Percentiles rank a stretch among this genome's conserved stretches.
Evolutionary conservation across 352 stramenopile genomes (phyloP).

Genomic region (Phytophthora uliginosa): DNA sequence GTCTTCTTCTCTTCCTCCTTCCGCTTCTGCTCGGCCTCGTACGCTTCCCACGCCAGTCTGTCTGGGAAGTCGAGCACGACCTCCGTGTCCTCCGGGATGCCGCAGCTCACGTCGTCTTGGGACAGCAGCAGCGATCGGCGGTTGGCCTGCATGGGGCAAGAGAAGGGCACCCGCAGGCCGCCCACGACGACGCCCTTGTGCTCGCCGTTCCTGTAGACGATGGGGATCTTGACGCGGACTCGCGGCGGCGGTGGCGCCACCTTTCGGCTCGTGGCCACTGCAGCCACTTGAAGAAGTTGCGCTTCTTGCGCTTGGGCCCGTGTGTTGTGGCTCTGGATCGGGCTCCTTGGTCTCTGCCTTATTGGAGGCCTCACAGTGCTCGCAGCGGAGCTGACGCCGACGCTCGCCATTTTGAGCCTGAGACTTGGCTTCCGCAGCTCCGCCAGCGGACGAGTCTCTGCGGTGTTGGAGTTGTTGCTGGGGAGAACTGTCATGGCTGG

Average conservation of each 20-base stretch:
- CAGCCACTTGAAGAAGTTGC: slow-evolving; percentile 36
- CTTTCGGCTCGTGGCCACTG: slow-evolving; percentile 35
- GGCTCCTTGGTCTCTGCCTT: slow-evolving; percentile 7
- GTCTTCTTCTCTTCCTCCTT: slow-evolving; percentile 25
- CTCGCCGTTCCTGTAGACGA: slow-evolving; percentile 36
- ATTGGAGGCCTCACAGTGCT: slow-evolving; percentile 12
- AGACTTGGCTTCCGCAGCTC: slow-evolving; percentile 26
- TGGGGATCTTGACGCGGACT: slow-evolving; percentile 45
- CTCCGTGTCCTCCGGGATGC: slow-evolving; percentile 35
- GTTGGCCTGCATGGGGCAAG: slow-evolving; percentile 41
- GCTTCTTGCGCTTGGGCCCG: slow-evolving; percentile 22
- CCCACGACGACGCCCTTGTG: slow-evolving; percentile 43
- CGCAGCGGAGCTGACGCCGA: slow-evolving; percentile 23
- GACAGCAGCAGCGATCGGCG: slow-evolving; percentile 26
- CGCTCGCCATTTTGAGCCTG: slow-evolving; percentile 20
- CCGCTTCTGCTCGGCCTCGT: slow-evolving; percentile 11
- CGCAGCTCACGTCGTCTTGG: slow-evolving; percentile 15
- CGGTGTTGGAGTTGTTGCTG: neutral
- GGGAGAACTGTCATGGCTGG: slow-evolving; percentile 17
- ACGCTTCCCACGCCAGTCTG: slow-evolving; percentile 22
- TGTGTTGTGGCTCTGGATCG: neutral
- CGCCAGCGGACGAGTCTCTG: slow-evolving; percentile 6
- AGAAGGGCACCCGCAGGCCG: slow-evolving; percentile 39
- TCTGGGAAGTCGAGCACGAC: slow-evolving; percentile 28
- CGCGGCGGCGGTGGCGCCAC: slow-evolving; percentile 17